These are phyloP conservation scores for Byssochlamys sp. DNA, from an alignment of 2,329 filamentous ascomycete species.

Conservation along the genomic window DNA sequence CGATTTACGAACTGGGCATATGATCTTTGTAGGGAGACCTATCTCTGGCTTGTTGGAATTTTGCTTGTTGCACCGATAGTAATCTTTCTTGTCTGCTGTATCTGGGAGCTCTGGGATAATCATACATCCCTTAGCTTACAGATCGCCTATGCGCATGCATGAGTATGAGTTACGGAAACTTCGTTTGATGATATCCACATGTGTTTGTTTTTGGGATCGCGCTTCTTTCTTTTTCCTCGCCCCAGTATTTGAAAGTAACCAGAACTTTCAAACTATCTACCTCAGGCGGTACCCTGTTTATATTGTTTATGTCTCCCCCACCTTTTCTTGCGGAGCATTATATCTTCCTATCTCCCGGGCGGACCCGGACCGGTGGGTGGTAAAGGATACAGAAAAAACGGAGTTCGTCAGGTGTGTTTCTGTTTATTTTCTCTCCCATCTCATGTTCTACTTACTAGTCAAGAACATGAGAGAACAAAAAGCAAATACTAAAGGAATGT, in stretches of 20 bases:
- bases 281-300: no score
- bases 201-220: not conserved
- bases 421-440: not conserved
- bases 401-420: not conserved
- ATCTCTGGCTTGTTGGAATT: constrained; percentile 5
- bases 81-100: constrained; percentile 13
- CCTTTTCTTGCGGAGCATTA: not conserved
- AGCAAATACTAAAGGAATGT: not conserved
- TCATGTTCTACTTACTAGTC: not conserved
- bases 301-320: not conserved
- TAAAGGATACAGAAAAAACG: not conserved
- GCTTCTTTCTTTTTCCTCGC: not conserved
- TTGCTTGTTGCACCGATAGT: constrained; percentile 6
- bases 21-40: constrained; percentile 8
- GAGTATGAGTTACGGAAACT: constrained; percentile 1
- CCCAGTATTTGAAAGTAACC: not conserved
- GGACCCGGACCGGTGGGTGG: not conserved
- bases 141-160: not conserved
- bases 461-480: not conserved
- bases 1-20: constrained; percentile 11
- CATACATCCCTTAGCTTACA: not conserved
- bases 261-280: not conserved
- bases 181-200: not conserved
- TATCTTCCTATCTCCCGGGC: not conserved
- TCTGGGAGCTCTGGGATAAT: not conserved